Evolutionary conservation across 2,329 filamentous ascomycete species (phyloP), one percentile per base, ranked within the genome.

Genomic region (Ilyonectria destructans): DNA sequence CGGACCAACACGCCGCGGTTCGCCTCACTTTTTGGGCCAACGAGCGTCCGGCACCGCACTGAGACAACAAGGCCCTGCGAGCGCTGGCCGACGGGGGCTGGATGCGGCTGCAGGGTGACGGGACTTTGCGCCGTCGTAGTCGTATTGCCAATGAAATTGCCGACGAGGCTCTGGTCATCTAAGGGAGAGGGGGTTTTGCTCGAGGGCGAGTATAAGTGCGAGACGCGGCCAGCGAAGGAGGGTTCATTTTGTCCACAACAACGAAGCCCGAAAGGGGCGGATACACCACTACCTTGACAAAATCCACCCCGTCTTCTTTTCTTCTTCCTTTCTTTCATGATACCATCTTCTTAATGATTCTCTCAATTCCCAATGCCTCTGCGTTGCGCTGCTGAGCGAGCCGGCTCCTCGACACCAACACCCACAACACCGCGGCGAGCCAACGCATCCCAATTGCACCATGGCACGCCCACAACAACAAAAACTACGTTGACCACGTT

Each of bases 401-500:
- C 40, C 10, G 26, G n/a, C 19, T 33, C 26, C 43, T 46, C 31
- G 17, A 35, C 40, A 17, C 10, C 61, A 26, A 46, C 62, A 23
- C 23, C 33, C 45, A 43, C 31, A 4, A 37, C 23, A n/a, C n/a
- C 15, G 37, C 51, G 57, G 40, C 52, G 15, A 21, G 46, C 37
- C 37, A 31, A 35, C 19, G 21, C 40, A n/a, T 8, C 15, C 17
- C 15, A 56, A 19, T 56, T 43, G 52, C 59, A 48, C 52, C 26
- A 40, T 29, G 56, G 23, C 35, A 45, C 43, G 43, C 17, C 31
- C 19, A 15, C 52, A 59, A 51, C 58, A 19, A 58, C 48, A 40
- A 45, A n/a, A n/a, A 17, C 31, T 69, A 69, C 67, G 67, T 69
- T 69, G 54, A 46, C 57, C 63, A 26, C 57, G 55, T 49, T 59